These are phyloP conservation scores for Termitomyces sp. DNA, from an alignment of 768 basidiomycete species.

Conservation along the genomic window DNA sequence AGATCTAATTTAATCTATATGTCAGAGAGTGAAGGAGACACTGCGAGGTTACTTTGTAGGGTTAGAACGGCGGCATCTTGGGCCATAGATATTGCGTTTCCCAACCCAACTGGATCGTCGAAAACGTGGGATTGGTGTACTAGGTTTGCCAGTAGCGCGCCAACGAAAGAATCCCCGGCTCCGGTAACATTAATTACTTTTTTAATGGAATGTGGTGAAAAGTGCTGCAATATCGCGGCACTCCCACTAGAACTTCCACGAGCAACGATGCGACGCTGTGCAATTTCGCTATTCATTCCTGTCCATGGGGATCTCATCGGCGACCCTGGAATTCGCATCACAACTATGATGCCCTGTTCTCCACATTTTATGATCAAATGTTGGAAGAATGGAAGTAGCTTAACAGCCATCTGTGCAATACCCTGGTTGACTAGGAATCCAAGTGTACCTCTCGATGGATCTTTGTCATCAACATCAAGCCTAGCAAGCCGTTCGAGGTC, in stretches of 20 bases:
- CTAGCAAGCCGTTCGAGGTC: constrained; percentile 63
- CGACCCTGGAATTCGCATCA: constrained; percentile 46
- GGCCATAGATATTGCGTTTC: constrained; percentile 46
- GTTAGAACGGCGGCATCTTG: constrained; percentile 67
- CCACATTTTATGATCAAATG: constrained; percentile 88
- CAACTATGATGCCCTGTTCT: constrained; percentile 59
- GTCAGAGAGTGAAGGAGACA: constrained; percentile 61
- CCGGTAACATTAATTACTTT: constrained; percentile 77
- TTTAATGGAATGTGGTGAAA: constrained; percentile 52
- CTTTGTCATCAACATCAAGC: constrained; percentile 39
- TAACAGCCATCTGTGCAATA: constrained; percentile 75
- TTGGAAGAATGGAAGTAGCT: constrained; percentile 82
- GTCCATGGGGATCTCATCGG: constrained; percentile 50
- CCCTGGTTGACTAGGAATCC: constrained; percentile 70
- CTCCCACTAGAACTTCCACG: constrained; percentile 43
- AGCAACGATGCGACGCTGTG: constrained; percentile 49
- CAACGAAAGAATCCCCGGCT: constrained; percentile 39
- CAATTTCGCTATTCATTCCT: constrained; percentile 43
- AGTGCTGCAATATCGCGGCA: constrained; percentile 68
- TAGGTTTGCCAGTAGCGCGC: constrained; percentile 74
- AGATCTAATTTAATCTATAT: constrained; percentile 10
- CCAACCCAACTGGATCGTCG: constrained; percentile 42
- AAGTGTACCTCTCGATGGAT: constrained; percentile 42
- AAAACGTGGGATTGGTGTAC: constrained; percentile 43
- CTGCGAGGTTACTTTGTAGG: constrained; percentile 55